A percentile compares a stretch with the other conserved stretches of the same genome.
Conservation (phyloP, 1,284 basidiomycete species). For the Somion occarium region DNA sequence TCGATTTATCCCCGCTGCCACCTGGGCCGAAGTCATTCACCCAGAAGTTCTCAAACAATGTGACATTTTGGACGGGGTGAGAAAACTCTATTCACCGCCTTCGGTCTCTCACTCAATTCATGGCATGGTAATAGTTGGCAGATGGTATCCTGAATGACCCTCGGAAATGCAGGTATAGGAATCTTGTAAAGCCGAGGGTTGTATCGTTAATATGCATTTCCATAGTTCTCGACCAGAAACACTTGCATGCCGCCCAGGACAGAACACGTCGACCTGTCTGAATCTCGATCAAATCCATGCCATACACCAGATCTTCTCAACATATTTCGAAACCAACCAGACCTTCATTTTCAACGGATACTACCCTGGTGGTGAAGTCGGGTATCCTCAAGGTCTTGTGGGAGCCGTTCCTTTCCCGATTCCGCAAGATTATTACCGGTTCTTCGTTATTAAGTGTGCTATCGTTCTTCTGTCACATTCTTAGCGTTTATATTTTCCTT, state of each 20-base stretch:
- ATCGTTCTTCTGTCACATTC: too few relatives aligned
- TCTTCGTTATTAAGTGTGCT: constrained; percentile 19
- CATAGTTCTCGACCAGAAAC: constrained; percentile 25
- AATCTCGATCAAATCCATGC: constrained; percentile 28
- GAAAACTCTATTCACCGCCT: constrained; percentile 2
- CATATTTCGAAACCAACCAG: constrained; percentile 25
- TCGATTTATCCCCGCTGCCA: constrained; percentile 19
- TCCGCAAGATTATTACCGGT: constrained; percentile 16
- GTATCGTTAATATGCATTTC: background rate
- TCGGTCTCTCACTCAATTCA: background rate
- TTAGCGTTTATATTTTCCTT: background rate
- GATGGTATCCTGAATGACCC: constrained; percentile 33
- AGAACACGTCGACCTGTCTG: constrained; percentile 26
- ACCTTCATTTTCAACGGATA: constrained; percentile 21
- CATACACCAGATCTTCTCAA: constrained; percentile 27
- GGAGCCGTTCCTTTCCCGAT: constrained; percentile 16
- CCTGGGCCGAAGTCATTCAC: constrained; percentile 21
- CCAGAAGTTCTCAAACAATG: constrained; percentile 27
- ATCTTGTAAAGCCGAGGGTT: background rate
- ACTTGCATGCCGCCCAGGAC: constrained; percentile 23
- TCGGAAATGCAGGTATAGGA: constrained; percentile 22
- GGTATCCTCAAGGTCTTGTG: constrained; percentile 25
- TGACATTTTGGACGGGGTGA: constrained; percentile 27
- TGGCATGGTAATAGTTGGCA: constrained; percentile 14
- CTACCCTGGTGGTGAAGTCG: constrained; percentile 25